Base-by-base conservation (phyloP, 768 basidiomycete species). In the Mycena vitilis region DNA sequence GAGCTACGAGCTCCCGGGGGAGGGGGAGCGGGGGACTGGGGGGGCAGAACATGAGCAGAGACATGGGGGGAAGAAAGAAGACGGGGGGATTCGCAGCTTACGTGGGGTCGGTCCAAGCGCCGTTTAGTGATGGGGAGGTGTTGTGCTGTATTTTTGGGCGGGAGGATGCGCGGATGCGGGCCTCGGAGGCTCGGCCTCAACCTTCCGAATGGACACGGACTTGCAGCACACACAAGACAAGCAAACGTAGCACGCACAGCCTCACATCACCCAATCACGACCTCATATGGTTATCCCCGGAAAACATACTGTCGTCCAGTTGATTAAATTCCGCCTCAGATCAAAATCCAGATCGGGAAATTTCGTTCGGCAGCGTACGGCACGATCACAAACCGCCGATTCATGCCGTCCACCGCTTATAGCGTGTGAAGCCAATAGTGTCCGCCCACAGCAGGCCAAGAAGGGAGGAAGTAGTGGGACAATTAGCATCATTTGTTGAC, bases 21-120 rank as follows among this genome's bases (percentile, higher is more conserved):
- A 30, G 30, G 30, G 30, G 30, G 30, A 5, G 37, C 40, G 42
- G 36, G 38, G 40, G 40, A 40, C 40, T 40, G 40, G 40, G 40
- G 40, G 40, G 30, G 5, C 30, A 40, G 54, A 48, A 55, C 15
- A 34, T 49, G 57, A 23, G 40, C 60, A 20, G 45, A 49, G 48
- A 47, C 52, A 60, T 66, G 44, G 57, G 18, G 12, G 45, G 57
- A 16, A 20, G 45, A 36, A 30, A 18, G 57, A 37, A 34, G 47
- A 11, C 44, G 53, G 23, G 49, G 36, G 36, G 51, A 40, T 45
- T 15, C 18, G 16, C 13, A 2, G 34, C 52, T 66, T 67, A 61
- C 66, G 66, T 62, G 53, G 53, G 36, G 48, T 25, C 42, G 66
- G 66, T 52, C 66, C 8, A 67, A 67, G 66, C 66, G 65, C 16